Evolutionary conservation across 108 stramenopile genomes (phyloP), one percentile per base, ranked within the genome.

Genomic region (Skeletonema costatum): DNA sequence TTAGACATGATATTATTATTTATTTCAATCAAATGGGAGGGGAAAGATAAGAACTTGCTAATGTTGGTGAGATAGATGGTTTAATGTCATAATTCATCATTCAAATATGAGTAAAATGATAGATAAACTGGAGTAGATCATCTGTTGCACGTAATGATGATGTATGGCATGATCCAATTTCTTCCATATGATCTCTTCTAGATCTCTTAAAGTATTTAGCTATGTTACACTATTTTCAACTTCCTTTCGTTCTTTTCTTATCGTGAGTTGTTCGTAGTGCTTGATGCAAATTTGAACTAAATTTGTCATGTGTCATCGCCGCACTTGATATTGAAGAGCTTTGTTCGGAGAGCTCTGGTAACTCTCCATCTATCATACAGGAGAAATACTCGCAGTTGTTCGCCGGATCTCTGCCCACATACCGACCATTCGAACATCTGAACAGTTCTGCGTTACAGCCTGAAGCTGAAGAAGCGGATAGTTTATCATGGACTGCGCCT

Each of bases 381-480:
- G 78, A 42, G 35, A 80, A 80, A 38, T 66, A 80, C 64, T 84
- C 70, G 32, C 83, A 84, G 35, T 32, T n/a, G 14, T 76, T 70
- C 7, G 36, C 48, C 8, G 83, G 83, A 63, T 84, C 75, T 44
- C 68, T 74, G 29, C 68, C 46, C 35, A 80, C 63, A 21, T 53
- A 41, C 7, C 76, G 68, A 29, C 83, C 83, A 19, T 69, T 60
- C 13, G 83, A 69, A 62, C 83, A 84, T 41, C 66, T 39, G 10
- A 56, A 44, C 19, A 67, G 32, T 17, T 84, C 83, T n/a, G 78
- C 58, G 68, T 68, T 71, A 51, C 82, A 83, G 33, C 33, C 33
- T 5, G 33, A 35, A 35, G 33, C 33, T 35, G 33, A 35, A 35
- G 1, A 35, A 12, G 39, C 39, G 39, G 39, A 41, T 41, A 41